Base-by-base conservation (phyloP, 495 filamentous ascomycete species). In the Tuber brumale region DNA sequence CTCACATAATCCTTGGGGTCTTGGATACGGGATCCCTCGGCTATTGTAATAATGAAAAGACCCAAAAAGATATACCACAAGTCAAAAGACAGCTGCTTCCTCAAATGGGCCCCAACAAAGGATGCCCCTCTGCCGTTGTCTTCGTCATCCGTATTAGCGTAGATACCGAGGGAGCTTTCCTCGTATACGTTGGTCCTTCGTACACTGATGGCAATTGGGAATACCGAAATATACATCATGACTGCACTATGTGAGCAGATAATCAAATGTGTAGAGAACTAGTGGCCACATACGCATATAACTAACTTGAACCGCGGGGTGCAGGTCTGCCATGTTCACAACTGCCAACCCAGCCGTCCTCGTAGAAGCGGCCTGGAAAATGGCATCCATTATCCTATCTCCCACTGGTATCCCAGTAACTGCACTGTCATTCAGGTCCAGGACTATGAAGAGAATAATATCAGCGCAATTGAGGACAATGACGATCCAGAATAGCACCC, bases 121-220 rank as follows among this genome's bases (percentile, higher is more conserved):
- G 84, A 85, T 0, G 76, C 76, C 16, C 82, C 77, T 1, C 66
- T 75, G 41, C 86, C 82, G 37, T 87, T 85, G 31, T 83, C 74
- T 19, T 70, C 70, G 41, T 78, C 81, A 31, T 83, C 81, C 23
- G 87, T 85, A 27, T 85, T 82, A 19, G 86, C 85, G 77, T 89
- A 93, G 75, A 93, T 88, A 18, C 91, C 91, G 27, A 93, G 86
- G 23, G 88, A 89, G 57, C 90, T 89, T 83, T 93, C 91, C 86
- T 93, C 91, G 83, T 93, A 93, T 72, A 93, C 91, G 83, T 93
- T 93, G 71, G 91, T 92, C 80, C 89, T 88, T 74, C 88, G 78
- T 31, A 91, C 85, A 46, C 84, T 86, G 74, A 91, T 90, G 44
- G 89, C 90, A 71, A 90, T 89, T 2, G 89, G 89, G 76, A 88